Evolutionary conservation across 768 basidiomycete species (phyloP), one percentile per base, ranked within the genome.

Genomic region (Boletus rubroflammeus): DNA sequence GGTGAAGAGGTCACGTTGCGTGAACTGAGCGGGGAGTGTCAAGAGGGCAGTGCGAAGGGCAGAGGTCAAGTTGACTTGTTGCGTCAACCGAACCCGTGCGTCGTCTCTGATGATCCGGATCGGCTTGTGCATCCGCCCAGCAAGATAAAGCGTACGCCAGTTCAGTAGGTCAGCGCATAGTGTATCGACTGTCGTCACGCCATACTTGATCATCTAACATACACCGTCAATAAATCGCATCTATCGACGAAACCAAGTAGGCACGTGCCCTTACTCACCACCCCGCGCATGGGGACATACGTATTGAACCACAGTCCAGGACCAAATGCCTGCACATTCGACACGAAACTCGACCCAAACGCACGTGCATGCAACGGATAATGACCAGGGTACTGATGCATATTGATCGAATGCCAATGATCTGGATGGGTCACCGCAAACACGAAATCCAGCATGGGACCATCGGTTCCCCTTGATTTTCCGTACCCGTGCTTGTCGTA

Each of bases 251-350:
- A 1, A 26, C 6, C 31, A 8, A 42, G 21, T 2, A 29, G 42
- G 35, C 44, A 54, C 58, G 49, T 53, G 54, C 34, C 51, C 26
- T 14, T 6, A 81, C 92, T 71, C 70, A 97, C 93, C 63, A 88
- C 86, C 47, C 88, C 93, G 49, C 83, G 80, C 72, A 95, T 83
- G 6, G 85, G 83, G 29, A 95, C 85, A 71, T 86, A 90, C 0
- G 96, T 84, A 62, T 97, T 97, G 71, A 96, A 99, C 97, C 97
- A 99, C 21, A 98, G 82, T 6, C 93, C 93, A 0, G 97, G 95
- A 4, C 76, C 78, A 3, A 89, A 51, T 21, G 81, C 85, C 73
- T 97, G 86, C 47, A 95, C 72, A 50, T 76, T 80, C 17, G 87
- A 80, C n/a, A 98, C 85, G 67, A 92, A 91, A 29, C 79, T 80